Evolutionary conservation across 495 filamentous ascomycete species (phyloP).

Genomic region (Amphirosellinia nigrospora): DNA sequence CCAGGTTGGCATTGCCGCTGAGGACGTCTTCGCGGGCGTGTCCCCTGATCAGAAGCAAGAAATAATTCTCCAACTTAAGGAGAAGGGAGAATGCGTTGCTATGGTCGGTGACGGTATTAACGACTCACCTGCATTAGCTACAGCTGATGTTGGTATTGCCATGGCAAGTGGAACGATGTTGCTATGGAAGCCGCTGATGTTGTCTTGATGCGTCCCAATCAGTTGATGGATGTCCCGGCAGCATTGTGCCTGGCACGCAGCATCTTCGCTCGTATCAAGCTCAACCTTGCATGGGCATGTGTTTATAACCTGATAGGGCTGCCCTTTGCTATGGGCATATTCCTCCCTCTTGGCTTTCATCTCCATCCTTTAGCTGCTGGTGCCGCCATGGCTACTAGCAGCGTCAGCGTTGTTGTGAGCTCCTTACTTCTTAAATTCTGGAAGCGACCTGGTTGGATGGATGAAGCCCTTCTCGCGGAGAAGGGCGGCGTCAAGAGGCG

Average conservation of each 20-base stretch:
- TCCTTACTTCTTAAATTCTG: conserved; percentile 86
- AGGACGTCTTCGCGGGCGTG: conserved; percentile 79
- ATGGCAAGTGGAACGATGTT: conserved; percentile 94
- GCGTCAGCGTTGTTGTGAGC: conserved; percentile 86
- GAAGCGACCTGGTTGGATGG: conserved; percentile 89
- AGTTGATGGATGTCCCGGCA: conserved; percentile 89
- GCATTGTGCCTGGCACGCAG: conserved; percentile 79
- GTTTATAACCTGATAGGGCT: conserved; percentile 91
- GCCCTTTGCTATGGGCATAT: conserved; percentile 95
- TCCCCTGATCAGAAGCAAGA: conserved; percentile 86
- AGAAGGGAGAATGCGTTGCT: conserved; percentile 74
- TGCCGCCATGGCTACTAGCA: conserved; percentile 90
- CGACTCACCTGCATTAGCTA: conserved; percentile 94
- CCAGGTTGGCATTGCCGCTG: conserved; percentile 77
- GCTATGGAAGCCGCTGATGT: conserved; percentile 98
- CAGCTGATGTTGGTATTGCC: conserved; percentile 90
- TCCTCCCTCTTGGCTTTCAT: conserved; percentile 85
- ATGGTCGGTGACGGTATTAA: conserved; percentile 99
- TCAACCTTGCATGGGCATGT: conserved; percentile 91
- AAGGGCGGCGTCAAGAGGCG: conserved; percentile 48
- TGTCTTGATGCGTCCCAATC: conserved; percentile 90
- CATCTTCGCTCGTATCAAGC: conserved; percentile 91
- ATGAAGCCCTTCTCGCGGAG: conserved; percentile 68
- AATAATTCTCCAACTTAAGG: conserved; percentile 80
- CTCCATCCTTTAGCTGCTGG: conserved; percentile 95